These are phyloP conservation scores for Ziziphus jujuba DNA, from an alignment of 306 rosid species.

Conservation along the genomic window DNA sequence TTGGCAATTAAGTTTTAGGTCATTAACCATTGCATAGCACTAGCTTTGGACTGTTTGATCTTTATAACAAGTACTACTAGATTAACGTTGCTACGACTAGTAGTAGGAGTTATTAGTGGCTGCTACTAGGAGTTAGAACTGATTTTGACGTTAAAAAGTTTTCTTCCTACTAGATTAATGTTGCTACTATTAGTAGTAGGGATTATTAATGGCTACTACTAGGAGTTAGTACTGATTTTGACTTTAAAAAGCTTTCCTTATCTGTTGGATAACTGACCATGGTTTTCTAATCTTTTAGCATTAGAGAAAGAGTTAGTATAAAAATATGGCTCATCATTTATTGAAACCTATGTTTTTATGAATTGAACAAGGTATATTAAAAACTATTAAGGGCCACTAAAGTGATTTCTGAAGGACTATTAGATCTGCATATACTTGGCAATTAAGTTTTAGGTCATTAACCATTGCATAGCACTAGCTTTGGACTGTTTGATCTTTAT, in stretches of 20 bases:
- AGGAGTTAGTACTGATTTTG: background rate
- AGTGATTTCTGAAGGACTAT: no score
- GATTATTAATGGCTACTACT: background rate
- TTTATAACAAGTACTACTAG: background rate
- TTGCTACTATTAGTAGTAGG: no score
- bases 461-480: background rate
- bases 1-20: background rate
- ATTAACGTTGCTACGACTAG: no score
- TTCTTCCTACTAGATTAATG: no score
- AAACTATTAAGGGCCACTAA: no score
- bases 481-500: background rate
- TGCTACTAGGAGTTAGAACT: background rate
- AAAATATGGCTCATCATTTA: background rate
- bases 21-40: background rate
- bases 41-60: conserved; percentile 1
- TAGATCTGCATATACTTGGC: no score
- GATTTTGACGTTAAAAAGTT: background rate
- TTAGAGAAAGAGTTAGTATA: background rate
- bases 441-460: background rate
- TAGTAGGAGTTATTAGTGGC: no score
- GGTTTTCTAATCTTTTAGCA: background rate
- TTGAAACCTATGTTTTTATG: background rate
- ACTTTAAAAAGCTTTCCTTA: background rate
- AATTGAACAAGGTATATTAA: background rate
- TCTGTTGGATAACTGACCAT: background rate